A percentile compares a stretch with the other conserved stretches of the same genome.
Conservation (phyloP, 176 grass and related monocot genomes). For the Secale cereale region DNA sequence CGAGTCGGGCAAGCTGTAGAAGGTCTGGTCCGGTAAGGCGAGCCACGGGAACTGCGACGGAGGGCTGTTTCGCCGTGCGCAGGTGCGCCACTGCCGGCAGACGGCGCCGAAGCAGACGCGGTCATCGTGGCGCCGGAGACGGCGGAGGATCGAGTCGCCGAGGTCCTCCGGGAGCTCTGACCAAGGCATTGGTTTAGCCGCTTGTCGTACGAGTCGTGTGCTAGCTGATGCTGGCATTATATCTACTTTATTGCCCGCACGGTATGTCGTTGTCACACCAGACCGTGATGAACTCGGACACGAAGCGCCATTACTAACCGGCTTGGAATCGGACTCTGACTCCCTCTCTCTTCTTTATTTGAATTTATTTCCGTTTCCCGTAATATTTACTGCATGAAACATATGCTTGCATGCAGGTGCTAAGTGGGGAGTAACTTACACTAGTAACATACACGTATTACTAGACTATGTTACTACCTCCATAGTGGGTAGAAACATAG, state of each 20-base stretch:
- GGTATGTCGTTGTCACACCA: too few species aligned
- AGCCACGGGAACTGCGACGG: background rate
- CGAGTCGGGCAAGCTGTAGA: background rate
- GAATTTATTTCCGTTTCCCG: background rate
- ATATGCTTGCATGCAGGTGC: background rate
- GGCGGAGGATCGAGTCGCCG: background rate
- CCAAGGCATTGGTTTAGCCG: background rate
- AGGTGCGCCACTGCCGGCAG: background rate
- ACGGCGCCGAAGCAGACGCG: slow-evolving; percentile 9
- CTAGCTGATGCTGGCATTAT: too few species aligned
- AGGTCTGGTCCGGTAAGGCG: background rate
- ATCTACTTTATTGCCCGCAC: too few species aligned
- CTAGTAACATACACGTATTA: too few species aligned
- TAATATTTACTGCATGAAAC: background rate
- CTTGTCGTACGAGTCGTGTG: too few species aligned
- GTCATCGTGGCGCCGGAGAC: background rate
- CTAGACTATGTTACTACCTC: too few species aligned
- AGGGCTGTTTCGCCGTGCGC: background rate
- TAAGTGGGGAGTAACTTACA: too few species aligned
- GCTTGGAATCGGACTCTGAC: background rate
- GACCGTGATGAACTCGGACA: background rate
- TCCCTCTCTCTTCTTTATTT: background rate
- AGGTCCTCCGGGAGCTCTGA: background rate
- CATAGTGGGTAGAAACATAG: too few species aligned
- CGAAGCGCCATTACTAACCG: background rate